Conservation (phyloP, 164 flowering plant genomes). For the Piper betle region DNA sequence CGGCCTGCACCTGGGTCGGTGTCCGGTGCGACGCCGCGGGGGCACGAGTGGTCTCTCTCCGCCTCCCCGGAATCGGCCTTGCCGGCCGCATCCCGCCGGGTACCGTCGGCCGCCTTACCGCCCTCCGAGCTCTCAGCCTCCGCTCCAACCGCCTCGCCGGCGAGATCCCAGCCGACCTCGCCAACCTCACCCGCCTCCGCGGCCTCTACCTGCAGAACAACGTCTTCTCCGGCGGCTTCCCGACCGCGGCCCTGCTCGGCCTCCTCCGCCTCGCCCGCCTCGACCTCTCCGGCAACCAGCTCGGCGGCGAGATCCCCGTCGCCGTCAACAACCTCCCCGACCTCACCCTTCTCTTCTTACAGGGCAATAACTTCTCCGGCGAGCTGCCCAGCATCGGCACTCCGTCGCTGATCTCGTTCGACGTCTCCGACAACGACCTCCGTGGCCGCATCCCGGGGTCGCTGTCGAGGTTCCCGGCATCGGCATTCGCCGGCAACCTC, state of each 20-base stretch:
- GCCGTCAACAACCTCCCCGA: constrained; percentile 50
- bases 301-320: constrained; percentile 57
- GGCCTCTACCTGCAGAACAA: constrained; percentile 63
- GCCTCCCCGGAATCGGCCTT: constrained; percentile 77
- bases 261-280: constrained; percentile 39
- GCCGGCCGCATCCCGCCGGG: constrained; percentile 54
- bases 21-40: constrained; percentile 39
- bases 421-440: constrained; percentile 53
- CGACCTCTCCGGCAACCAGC: constrained; percentile 55
- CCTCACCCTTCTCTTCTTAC: constrained; percentile 39
- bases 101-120: constrained; percentile 42
- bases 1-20: constrained; percentile 80
- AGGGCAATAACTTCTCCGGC: constrained; percentile 65
- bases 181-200: constrained; percentile 39
- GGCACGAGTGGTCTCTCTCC: constrained; percentile 38
- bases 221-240: constrained; percentile 57
- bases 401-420: constrained; percentile 8
- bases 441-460: constrained; percentile 63
- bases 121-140: constrained; percentile 71
- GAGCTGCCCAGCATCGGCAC: constrained; percentile 38
- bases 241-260: constrained; percentile 20
- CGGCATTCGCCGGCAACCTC: constrained; percentile 56
- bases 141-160: constrained; percentile 70
- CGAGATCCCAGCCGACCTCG: constrained; percentile 54
- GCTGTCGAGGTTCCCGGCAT: constrained; percentile 27